These are phyloP conservation scores for Coniochaeta sp. DNA, from an alignment of 2,329 filamentous ascomycete genomes.

Conservation along the genomic window DNA sequence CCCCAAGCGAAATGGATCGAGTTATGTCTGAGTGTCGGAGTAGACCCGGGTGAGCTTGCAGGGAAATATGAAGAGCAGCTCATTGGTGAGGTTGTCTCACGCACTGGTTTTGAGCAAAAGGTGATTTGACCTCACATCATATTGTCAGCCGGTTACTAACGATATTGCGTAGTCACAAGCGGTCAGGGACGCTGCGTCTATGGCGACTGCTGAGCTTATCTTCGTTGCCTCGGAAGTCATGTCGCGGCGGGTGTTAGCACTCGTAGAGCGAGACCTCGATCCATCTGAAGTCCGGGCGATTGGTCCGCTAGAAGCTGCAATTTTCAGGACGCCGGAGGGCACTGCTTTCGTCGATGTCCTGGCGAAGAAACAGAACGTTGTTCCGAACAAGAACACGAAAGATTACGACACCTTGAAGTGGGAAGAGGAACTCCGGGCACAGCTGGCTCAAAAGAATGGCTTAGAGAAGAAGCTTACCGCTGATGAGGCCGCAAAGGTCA, in stretches of 20 bases:
- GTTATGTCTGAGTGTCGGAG: slow-evolving; percentile 66
- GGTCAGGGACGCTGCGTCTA: slow-evolving; percentile 66
- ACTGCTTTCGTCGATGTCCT: slow-evolving; percentile 86
- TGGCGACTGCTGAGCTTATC: slow-evolving; percentile 80
- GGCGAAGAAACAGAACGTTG: slow-evolving; percentile 64
- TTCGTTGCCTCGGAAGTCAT: slow-evolving; percentile 86
- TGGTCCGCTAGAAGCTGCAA: slow-evolving; percentile 83
- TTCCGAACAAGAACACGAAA: slow-evolving; percentile 82
- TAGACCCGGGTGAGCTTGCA: slow-evolving; percentile 77
- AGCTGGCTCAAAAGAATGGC: slow-evolving; percentile 90
- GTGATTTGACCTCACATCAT: slow-evolving; percentile 31
- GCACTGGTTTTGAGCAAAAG: slow-evolving; percentile 41
- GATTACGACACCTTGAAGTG: slow-evolving; percentile 96
- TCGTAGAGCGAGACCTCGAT: slow-evolving; percentile 69
- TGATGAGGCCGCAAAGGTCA: slow-evolving; percentile 85
- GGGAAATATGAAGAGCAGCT: slow-evolving; percentile 54
- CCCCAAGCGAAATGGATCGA: slow-evolving; percentile 83
- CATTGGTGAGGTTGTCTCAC: slow-evolving; percentile 56
- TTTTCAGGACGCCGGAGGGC: slow-evolving; percentile 84
- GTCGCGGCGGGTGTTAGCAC: slow-evolving; percentile 65
- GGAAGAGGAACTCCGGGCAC: slow-evolving; percentile 84
- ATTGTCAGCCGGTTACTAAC: slow-evolving; percentile 8
- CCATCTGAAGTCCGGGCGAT: slow-evolving; percentile 61
- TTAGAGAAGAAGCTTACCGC: slow-evolving; percentile 82
- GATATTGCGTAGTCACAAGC: slow-evolving; percentile 19